Evolutionary conservation across 2,329 filamentous ascomycete genomes (phyloP).

Genomic region (Claviceps capensis): DNA sequence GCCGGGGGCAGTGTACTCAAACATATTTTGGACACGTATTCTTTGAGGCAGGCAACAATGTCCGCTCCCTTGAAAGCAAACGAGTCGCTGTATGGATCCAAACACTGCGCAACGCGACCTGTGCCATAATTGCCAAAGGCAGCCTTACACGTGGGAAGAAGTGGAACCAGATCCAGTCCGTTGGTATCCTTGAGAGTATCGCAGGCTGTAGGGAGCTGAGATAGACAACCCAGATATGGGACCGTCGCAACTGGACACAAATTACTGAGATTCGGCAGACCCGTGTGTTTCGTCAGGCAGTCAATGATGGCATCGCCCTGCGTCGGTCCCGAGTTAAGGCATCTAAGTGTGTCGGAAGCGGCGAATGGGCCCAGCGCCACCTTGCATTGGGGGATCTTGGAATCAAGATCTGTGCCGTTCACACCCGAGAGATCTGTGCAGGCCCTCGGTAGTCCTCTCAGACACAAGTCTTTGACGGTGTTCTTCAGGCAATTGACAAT

Average conservation of each 20-base stretch:
- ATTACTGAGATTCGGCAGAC: neutral
- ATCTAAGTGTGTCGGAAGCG: neutral
- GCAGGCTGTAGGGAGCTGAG: constrained; percentile 4
- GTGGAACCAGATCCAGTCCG: neutral
- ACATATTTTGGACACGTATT: neutral
- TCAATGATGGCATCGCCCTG: constrained; percentile 2
- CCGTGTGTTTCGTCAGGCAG: neutral
- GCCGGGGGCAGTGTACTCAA: constrained; percentile 4
- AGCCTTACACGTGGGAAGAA: neutral
- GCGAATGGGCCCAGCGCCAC: constrained; percentile 4
- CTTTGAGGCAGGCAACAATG: constrained; percentile 5
- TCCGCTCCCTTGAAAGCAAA: neutral
- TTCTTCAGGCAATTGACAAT: neutral
- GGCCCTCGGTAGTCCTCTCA: neutral
- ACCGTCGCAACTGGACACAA: neutral
- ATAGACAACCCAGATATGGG: neutral
- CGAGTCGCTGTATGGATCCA: neutral
- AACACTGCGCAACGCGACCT: neutral
- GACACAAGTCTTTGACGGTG: neutral
- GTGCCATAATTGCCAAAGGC: constrained; percentile 2
- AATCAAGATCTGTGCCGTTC: neutral
- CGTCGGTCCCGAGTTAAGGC: neutral
- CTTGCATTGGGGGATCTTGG: neutral
- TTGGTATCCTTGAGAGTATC: neutral
- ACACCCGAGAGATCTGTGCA: neutral